Conservation (phyloP, 176 grass and related monocot genomes). For the Metroxylon sagu region DNA sequence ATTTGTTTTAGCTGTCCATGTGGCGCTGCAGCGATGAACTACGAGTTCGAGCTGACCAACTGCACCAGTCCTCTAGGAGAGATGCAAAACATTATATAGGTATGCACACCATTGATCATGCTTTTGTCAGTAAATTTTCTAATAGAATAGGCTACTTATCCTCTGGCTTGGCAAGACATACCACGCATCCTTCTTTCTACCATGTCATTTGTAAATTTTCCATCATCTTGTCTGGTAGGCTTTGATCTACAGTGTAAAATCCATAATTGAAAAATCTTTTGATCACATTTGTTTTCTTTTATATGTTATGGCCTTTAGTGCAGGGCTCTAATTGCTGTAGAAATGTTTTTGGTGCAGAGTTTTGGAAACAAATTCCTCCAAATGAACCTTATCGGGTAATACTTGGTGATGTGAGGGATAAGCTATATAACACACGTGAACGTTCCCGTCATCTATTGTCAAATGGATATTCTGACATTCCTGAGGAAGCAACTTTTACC, state of each 20-base stretch:
- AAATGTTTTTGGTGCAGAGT: constrained; percentile 40
- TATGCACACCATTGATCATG: constrained; percentile 19
- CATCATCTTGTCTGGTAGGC: too few relatives aligned
- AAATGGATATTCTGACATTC: constrained; percentile 61
- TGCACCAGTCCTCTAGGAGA: neutral
- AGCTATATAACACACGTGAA: constrained; percentile 81
- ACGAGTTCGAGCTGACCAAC: neutral
- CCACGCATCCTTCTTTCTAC: too few relatives aligned
- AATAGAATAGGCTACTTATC: too few relatives aligned
- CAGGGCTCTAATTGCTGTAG: too few relatives aligned
- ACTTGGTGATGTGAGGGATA: constrained; percentile 93
- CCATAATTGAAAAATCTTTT: too few relatives aligned
- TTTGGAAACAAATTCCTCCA: constrained; percentile 92
- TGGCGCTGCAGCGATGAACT: constrained; percentile 1
- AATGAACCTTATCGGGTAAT: constrained; percentile 98
- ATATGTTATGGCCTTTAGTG: too few relatives aligned
- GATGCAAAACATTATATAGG: neutral
- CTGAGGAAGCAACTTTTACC: constrained; percentile 58
- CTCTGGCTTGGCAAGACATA: too few relatives aligned
- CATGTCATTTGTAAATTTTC: too few relatives aligned
- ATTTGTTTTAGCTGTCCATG: constrained; percentile 3
- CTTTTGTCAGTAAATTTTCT: too few relatives aligned
- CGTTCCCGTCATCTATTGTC: constrained; percentile 69
- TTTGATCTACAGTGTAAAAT: too few relatives aligned
- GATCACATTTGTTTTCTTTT: too few relatives aligned